Evolutionary conservation across 2,329 filamentous ascomycete genomes (phyloP).

Genomic region (Epichloe amarillans): DNA sequence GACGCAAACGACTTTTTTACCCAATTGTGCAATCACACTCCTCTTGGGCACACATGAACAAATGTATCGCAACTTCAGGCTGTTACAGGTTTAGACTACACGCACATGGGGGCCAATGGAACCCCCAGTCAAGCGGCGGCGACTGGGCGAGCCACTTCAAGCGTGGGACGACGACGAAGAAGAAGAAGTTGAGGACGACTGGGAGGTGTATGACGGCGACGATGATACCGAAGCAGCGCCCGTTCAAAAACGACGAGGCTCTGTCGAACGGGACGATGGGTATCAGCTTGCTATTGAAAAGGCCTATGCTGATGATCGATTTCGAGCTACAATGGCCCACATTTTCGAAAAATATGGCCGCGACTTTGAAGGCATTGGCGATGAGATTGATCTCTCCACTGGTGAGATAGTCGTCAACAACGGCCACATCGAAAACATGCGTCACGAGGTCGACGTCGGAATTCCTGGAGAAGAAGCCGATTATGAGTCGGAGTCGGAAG

Average conservation of each 20-base stretch:
- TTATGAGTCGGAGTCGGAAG: background rate
- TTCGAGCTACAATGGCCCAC: conserved; percentile 74
- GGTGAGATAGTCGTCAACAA: conserved; percentile 81
- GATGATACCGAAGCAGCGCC: conserved; percentile 35
- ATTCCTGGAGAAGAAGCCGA: background rate
- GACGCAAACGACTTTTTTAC: background rate
- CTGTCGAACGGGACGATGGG: conserved; percentile 35
- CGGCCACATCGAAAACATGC: conserved; percentile 61
- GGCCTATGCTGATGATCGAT: conserved; percentile 51
- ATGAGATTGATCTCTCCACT: conserved; percentile 77
- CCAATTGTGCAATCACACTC: background rate
- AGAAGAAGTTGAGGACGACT: background rate
- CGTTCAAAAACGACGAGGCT: conserved; percentile 33
- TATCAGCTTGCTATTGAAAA: conserved; percentile 48
- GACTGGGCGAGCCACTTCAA: conserved; percentile 31
- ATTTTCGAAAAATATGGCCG: conserved; percentile 82
- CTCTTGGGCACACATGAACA: background rate
- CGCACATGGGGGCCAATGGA: conserved; percentile 33
- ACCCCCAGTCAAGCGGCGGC: conserved; percentile 45
- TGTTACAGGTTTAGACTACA: background rate
- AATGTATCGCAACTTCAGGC: background rate
- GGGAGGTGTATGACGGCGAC: conserved; percentile 17
- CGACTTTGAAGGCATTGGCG: conserved; percentile 71
- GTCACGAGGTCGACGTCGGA: conserved; percentile 38
- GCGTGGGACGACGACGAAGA: conserved; percentile 6